A percentile compares a stretch with the other conserved stretches of the same genome.
Evolutionary conservation across 2,329 filamentous ascomycete species (phyloP).

Genomic region (Neocatenulostroma microsporum): DNA sequence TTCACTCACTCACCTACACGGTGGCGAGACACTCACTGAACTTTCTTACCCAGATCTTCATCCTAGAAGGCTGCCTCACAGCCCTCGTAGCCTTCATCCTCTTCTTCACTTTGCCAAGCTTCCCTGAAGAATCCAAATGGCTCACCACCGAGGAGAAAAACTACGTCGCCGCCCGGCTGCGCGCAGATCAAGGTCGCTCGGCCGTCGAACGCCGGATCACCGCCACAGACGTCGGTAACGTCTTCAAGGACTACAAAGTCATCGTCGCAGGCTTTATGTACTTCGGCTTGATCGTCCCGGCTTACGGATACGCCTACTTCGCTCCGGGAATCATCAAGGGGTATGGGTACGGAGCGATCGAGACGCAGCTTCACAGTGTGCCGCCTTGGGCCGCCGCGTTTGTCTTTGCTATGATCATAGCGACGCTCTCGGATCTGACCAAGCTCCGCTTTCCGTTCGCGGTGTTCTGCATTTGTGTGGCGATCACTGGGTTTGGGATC

Average conservation of each 20-base stretch:
- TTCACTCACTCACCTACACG: conserved; percentile 4
- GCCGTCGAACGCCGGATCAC: conserved; percentile 39
- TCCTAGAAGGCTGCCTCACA: conserved; percentile 52
- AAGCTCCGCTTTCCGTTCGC: conserved; percentile 69
- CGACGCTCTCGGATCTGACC: conserved; percentile 61
- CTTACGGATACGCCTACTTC: conserved; percentile 40
- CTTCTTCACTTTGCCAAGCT: conserved; percentile 43
- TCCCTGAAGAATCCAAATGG: conserved; percentile 45
- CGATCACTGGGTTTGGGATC: conserved; percentile 67
- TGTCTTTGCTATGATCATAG: conserved; percentile 67
- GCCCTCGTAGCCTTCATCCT: conserved; percentile 38
- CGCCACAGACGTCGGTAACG: conserved; percentile 34
- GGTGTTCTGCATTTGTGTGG: conserved; percentile 58
- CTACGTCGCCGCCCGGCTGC: conserved; percentile 41
- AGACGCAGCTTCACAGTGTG: conserved; percentile 48
- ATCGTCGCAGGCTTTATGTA: conserved; percentile 46
- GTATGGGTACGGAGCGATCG: conserved; percentile 46
- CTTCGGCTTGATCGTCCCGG: conserved; percentile 40
- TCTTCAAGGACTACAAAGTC: conserved; percentile 45
- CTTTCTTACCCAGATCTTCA: conserved; percentile 50
- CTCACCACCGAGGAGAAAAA: conserved; percentile 38
- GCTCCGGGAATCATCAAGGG: conserved; percentile 41
- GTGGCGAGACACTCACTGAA: background rate
- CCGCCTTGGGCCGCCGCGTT: conserved; percentile 66
- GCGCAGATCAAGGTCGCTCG: conserved; percentile 41